Evolutionary conservation across 1,139 yeast species (phyloP).

Genomic region (Zygosaccharomyces sapae): DNA sequence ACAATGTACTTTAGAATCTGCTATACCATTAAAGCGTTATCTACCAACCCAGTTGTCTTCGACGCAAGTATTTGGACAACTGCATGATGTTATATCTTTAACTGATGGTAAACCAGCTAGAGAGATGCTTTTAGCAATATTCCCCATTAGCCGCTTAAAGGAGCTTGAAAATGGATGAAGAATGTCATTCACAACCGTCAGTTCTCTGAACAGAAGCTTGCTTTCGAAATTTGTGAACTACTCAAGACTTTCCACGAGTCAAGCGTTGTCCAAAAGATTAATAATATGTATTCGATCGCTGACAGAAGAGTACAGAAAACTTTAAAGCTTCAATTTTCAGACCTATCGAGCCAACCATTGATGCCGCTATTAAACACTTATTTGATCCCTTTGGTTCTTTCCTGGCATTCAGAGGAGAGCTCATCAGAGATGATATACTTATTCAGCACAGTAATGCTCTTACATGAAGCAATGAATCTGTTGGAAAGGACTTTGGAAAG

Average conservation of each 20-base stretch:
- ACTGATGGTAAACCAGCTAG: constrained; percentile 6
- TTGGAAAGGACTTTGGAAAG: constrained; percentile 37
- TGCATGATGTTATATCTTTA: constrained; percentile 23
- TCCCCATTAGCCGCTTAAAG: constrained; percentile 18
- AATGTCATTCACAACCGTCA: constrained; percentile 18
- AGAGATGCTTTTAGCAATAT: constrained; percentile 18
- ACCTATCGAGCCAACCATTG: constrained; percentile 31
- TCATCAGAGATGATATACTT: constrained; percentile 37
- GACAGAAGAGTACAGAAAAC: constrained; percentile 9
- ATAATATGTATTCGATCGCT: constrained; percentile 6
- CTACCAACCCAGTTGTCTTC: constrained; percentile 23
- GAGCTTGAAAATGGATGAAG: constrained; percentile 21
- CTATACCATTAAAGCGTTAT: constrained; percentile 22
- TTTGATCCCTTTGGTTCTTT: constrained; percentile 23
- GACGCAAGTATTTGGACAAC: constrained; percentile 14
- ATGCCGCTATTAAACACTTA: constrained; percentile 39
- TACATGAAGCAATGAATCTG: constrained; percentile 23
- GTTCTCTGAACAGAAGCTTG: constrained; percentile 17
- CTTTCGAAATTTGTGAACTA: background rate
- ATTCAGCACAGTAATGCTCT: constrained; percentile 32
- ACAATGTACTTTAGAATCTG: background rate
- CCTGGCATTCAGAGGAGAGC: constrained; percentile 4
- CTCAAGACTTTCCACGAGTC: constrained; percentile 1
- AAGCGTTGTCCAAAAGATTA: constrained; percentile 11
- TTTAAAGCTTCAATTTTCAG: constrained; percentile 1